Percentiles rank a stretch among this genome's conserved stretches.
These are phyloP conservation scores for Paramyrothecium roridum DNA, from an alignment of 2,329 filamentous ascomycete species.

Conservation along the genomic window DNA sequence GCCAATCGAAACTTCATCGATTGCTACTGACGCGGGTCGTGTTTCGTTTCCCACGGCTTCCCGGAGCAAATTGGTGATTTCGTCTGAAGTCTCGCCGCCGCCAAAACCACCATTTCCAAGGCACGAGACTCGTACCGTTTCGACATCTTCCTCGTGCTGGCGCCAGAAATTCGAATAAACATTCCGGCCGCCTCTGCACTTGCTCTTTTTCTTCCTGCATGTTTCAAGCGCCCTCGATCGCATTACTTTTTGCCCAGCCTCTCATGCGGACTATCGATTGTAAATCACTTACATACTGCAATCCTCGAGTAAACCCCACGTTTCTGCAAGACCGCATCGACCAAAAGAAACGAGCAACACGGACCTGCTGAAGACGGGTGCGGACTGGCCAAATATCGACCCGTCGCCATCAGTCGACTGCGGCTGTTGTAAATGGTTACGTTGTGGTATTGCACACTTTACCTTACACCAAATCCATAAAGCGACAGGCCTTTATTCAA, in stretches of 20 bases:
- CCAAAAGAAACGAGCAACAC: too few species aligned
- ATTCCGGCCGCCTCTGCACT: neutral
- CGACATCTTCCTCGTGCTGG: neutral
- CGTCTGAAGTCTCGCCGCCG: neutral
- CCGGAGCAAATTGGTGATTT: neutral
- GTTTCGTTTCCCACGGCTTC: neutral
- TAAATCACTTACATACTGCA: too few species aligned
- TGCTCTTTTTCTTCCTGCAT: neutral
- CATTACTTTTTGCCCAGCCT: neutral
- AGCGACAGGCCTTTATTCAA: neutral
- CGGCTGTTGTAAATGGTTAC: too few species aligned
- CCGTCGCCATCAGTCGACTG: too few species aligned
- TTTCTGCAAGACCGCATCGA: too few species aligned
- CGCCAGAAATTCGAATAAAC: neutral
- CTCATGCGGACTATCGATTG: too few species aligned
- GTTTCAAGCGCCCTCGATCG: neutral
- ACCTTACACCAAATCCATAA: neutral
- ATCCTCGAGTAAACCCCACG: too few species aligned
- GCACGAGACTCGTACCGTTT: neutral
- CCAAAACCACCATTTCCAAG: neutral
- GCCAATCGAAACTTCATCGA: conserved; percentile 4
- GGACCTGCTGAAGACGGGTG: too few species aligned
- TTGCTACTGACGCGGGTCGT: neutral
- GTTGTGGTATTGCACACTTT: too few species aligned
- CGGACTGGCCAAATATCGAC: too few species aligned